Base-by-base conservation (phyloP, 495 filamentous ascomycete species). In the Aspergillus hancockii region DNA sequence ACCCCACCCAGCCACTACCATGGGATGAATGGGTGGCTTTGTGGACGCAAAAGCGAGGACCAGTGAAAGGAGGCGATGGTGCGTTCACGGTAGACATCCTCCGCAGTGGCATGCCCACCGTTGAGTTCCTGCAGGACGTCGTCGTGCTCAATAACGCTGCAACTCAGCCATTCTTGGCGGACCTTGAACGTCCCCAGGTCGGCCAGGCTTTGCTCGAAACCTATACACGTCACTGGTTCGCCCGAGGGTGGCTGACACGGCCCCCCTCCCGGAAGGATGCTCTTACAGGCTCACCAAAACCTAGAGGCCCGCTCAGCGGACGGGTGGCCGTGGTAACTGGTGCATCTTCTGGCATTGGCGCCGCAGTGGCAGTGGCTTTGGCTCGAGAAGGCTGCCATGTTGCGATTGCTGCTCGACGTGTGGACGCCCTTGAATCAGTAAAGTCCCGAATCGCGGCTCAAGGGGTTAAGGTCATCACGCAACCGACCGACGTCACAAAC, bases 141-240 rank as follows among this genome's bases (percentile, higher is more conserved):
- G 85, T 85, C 0, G 81, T 88, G 3, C 82, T 89, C 18, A 77
- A 85, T 60, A 86, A 88, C 53, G 71, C 81, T 2, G 65, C 71
- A 25, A 88, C 87, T 0, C 67, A 76, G 8, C 84, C 83, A 10
- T 79, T 81, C 64, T 81, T 85, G 16, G 71, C 71, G 6, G 79
- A 74, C 1, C 77, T 89, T 3, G 74, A 83, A 58, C 80, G 85
- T 8, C 83, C 85, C 16, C 82, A 82, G 64, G 83, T 90, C 31
- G 85, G 88, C 51, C 70, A 59, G 25, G 75, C 78, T 5, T 64
- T 90, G 36, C 77, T 88, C 0, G 83, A 85, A 67, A 88, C 82
- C 0, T 90, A 90, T 63, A 77, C 84, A 28, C 83, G 86, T 8
- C 85, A 88, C 64, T 90, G 87, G 81, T 90, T 82, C 62, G 85